phyloP scores from a whole-genome alignment of 2,329 filamentous ascomycete genomes.

The Fusarium sp. region DNA sequence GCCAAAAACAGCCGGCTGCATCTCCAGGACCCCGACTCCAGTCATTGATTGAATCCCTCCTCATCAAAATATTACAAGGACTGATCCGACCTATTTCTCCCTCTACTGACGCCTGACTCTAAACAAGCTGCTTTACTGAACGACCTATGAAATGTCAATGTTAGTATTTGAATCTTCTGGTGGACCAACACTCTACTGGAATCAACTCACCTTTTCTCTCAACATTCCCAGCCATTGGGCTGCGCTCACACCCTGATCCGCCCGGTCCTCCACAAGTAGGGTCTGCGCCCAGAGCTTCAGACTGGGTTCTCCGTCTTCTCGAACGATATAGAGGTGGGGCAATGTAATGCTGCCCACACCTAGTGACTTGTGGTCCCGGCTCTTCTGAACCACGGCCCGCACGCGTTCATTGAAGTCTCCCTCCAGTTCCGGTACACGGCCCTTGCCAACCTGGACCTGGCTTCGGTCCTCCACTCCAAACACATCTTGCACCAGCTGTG shows the following conservation, averaged over 20 bases:
- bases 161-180: constrained; percentile 24
- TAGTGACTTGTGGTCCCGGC: constrained; percentile 84
- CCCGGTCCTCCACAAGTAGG: constrained; percentile 91
- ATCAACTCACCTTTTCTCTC: constrained; percentile 84
- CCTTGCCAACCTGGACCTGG: constrained; percentile 91
- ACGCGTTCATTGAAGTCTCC: constrained; percentile 98
- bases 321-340: constrained; percentile 91
- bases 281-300: constrained; percentile 98
- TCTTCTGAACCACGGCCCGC: constrained; percentile 91
- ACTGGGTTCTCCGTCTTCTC: constrained; percentile 95
- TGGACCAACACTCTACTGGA: neutral
- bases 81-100: constrained; percentile 28
- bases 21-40: constrained; percentile 42
- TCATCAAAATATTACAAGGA: constrained; percentile 43
- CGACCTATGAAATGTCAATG: constrained; percentile 45
- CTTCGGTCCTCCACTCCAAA: constrained; percentile 88
- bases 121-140: constrained; percentile 47
- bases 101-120: constrained; percentile 34
- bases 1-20: constrained; percentile 32
- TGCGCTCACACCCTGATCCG: constrained; percentile 92
- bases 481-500: constrained; percentile 87
- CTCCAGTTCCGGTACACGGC: constrained; percentile 85
- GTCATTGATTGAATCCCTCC: constrained; percentile 39
- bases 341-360: constrained; percentile 94
- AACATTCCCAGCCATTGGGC: constrained; percentile 92